Conservation (phyloP, 805 yeast species). For the Saccharomycopsis synnaedendra region DNA sequence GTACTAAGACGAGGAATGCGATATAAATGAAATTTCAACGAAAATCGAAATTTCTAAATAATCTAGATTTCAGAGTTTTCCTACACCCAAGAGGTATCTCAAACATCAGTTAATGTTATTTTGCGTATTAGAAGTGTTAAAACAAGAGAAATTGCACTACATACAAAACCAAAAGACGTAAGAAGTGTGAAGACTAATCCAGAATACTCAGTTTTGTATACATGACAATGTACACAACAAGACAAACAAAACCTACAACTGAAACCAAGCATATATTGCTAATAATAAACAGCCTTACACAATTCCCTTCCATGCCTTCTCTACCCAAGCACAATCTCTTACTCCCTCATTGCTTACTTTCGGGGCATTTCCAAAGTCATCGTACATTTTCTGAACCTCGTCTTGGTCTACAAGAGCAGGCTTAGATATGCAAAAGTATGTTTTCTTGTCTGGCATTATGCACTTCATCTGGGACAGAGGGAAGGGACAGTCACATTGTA, state of each 20-base stretch:
- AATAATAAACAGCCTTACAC: background rate
- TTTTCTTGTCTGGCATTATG: slow-evolving; percentile 50
- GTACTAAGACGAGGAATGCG: no score
- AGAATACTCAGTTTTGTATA: no score
- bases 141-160: no score
- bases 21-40: no score
- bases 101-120: no score
- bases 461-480: slow-evolving; percentile 82
- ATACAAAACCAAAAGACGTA: no score
- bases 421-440: slow-evolving; percentile 70
- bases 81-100: no score
- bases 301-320: slow-evolving; percentile 52
- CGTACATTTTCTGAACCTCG: slow-evolving; percentile 24
- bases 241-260: background rate
- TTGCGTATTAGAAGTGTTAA: no score
- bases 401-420: slow-evolving; percentile 41
- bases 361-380: slow-evolving; percentile 40
- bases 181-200: no score
- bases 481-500: slow-evolving; percentile 84
- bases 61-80: no score
- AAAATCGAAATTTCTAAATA: no score
- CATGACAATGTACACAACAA: background rate
- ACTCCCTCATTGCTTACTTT: slow-evolving; percentile 30
- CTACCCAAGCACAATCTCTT: slow-evolving; percentile 83
- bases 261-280: background rate